Evolutionary conservation across 1,139 yeast species (phyloP), one percentile per base, ranked within the genome.

Genomic region (Hemisphaericaspora xylofermentans): DNA sequence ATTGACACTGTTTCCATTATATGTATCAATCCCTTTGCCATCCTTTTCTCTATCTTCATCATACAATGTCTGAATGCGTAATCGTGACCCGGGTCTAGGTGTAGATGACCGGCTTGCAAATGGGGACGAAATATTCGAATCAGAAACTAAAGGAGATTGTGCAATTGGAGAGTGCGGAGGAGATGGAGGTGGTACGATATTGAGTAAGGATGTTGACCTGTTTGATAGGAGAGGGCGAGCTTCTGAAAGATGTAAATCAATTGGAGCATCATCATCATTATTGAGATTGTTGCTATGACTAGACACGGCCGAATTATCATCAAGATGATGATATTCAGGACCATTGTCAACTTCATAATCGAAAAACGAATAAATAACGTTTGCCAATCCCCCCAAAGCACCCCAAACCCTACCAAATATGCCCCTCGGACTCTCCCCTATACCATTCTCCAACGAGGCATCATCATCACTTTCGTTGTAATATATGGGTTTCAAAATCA

Each of bases 401-500:
- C 48, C 39, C 5, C 54, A 53, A 1, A 57, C 31, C 1, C 53
- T 43, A 14, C 46, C 44, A n/a, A n/a, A n/a, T 6, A 61, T 26
- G 5, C 58, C 21, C 3, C 63, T 57, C 2, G 36, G 40, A 8
- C 42, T 45, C 14, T 52, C 40, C 8, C 35, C 37, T 8, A 42
- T 40, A 24, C 45, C 37, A 4, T 21, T 21, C 24, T 40, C 41
- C 1, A 59, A 54, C 35, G 52, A 48, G 2, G 54, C 43, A n/a
- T 41, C 44, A 7, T 55, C 40, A 4, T 46, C 58, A 6, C 48
- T 43, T 12, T 64, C 68, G 35, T 58, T 64, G 45, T n/a, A n/a
- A n/a, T 61, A 71, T 8, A 66, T 57, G 33, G 88, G 87, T 52
- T 82, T 81, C 46, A 85, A 64, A 29, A 82, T 78, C 36, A 85